Conservation (phyloP, 805 yeast species). For the Yarrowia hollandica region DNA sequence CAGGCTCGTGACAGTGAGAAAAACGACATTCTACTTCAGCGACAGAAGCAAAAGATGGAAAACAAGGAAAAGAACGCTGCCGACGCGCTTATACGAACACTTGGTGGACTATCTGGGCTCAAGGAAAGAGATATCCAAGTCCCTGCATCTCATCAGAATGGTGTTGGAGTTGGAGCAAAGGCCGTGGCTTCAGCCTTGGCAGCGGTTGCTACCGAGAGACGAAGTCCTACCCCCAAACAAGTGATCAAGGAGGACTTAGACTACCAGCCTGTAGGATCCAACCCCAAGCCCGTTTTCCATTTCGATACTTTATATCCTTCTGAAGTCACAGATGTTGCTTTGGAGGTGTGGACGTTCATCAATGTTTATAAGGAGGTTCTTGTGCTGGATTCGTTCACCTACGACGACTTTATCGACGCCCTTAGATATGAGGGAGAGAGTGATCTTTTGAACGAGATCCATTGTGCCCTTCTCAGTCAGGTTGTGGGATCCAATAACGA, state of each 20-base stretch:
- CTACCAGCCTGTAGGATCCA: neutral
- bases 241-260: slow-evolving; percentile 30
- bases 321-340: slow-evolving; percentile 36
- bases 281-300: slow-evolving; percentile 29
- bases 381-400: slow-evolving; percentile 68
- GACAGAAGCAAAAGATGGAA: slow-evolving; percentile 16
- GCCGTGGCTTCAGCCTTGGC: slow-evolving; percentile 1
- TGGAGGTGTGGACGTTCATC: slow-evolving; percentile 74
- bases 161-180: neutral
- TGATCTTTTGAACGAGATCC: slow-evolving; percentile 61
- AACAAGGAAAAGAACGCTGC: slow-evolving; percentile 22
- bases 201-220: neutral
- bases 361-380: slow-evolving; percentile 68
- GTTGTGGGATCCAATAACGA: slow-evolving; percentile 51
- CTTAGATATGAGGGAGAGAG: slow-evolving; percentile 52
- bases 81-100: slow-evolving; percentile 3
- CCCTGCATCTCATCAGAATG: neutral
- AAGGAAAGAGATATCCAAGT: slow-evolving; percentile 1
- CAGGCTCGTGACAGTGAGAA: slow-evolving; percentile 21
- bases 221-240: slow-evolving; percentile 19
- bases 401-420: slow-evolving; percentile 71
- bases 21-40: neutral
- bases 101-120: slow-evolving; percentile 5
- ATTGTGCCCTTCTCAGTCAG: slow-evolving; percentile 62
- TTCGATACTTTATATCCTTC: slow-evolving; percentile 8